Conservation (phyloP, 345 rosid genomes). For the Citrus trifoliata region DNA sequence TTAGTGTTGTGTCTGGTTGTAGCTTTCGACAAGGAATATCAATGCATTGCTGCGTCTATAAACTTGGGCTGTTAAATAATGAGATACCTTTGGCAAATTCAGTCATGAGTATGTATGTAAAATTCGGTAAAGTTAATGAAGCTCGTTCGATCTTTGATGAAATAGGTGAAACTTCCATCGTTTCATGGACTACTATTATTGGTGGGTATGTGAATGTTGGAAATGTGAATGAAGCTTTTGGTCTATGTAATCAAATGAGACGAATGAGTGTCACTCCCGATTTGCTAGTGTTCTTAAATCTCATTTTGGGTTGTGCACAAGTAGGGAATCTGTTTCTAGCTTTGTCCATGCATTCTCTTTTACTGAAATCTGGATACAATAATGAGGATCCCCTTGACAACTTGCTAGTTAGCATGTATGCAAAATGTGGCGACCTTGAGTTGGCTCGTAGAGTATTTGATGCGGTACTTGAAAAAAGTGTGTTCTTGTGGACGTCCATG, state of each 20-base stretch:
- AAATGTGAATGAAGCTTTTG: conserved; percentile 19
- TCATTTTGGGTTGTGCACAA: conserved; percentile 23
- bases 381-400: conserved; percentile 17
- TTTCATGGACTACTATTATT: conserved; percentile 32
- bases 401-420: conserved; percentile 28
- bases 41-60: conserved; percentile 25
- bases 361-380: conserved; percentile 20
- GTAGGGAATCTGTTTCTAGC: conserved; percentile 21
- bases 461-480: conserved; percentile 9
- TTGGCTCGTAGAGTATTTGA: conserved; percentile 27
- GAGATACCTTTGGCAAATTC: conserved; percentile 30
- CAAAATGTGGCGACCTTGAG: conserved; percentile 23
- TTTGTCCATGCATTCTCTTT: conserved; percentile 28
- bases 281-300: conserved; percentile 18
- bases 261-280: conserved; percentile 6
- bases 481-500: conserved; percentile 31
- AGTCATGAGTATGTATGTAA: conserved; percentile 23
- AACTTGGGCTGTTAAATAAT: conserved; percentile 20
- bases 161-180: conserved; percentile 19
- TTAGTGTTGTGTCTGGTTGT: conserved; percentile 17
- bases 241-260: conserved; percentile 23
- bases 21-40: conserved; percentile 23
- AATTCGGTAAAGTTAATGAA: conserved; percentile 12
- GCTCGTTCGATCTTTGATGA: conserved; percentile 26
- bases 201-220: conserved; percentile 23